A percentile compares a stretch with the other conserved stretches of the same genome.
These are phyloP conservation scores for Apiospora rasikravindrae DNA, from an alignment of 2,329 filamentous ascomycete genomes.

Conservation along the genomic window DNA sequence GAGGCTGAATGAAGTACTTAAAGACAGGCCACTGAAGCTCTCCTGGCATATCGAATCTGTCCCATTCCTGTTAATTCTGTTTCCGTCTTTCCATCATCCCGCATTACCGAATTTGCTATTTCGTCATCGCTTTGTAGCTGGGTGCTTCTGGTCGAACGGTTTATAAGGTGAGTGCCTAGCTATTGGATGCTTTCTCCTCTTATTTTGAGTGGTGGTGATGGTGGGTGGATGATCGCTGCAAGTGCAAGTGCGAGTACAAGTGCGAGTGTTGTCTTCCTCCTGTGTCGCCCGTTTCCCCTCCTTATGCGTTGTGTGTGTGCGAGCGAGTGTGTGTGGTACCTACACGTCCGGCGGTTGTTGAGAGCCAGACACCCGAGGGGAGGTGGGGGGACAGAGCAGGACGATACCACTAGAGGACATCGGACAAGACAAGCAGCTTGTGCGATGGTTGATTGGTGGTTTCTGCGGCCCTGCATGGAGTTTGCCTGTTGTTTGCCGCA, in stretches of 20 bases:
- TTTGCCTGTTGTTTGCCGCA: conserved; percentile 13
- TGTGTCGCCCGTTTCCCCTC: not conserved
- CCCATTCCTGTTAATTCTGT: not conserved
- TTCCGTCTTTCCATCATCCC: not conserved
- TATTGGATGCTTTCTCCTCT: conserved; percentile 17
- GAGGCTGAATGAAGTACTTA: not conserved
- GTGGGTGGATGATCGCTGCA: not conserved
- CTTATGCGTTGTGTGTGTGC: not conserved
- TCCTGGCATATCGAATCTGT: not conserved
- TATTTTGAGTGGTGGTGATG: not conserved
- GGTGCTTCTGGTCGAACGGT: conserved; percentile 9
- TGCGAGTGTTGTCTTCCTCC: not conserved
- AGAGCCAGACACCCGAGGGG: not conserved
- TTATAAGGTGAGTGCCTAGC: not conserved
- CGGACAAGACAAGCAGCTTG: not conserved
- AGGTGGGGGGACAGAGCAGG: not conserved
- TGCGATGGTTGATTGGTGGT: not conserved
- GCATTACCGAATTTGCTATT: not conserved
- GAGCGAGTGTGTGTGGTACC: not conserved
- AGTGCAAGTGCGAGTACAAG: no score
- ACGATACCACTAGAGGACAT: not conserved
- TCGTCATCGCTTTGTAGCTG: not conserved
- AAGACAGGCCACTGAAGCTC: not conserved
- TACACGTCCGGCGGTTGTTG: not conserved
- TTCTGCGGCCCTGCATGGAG: not conserved